Evolutionary conservation across 768 basidiomycete species (phyloP).

Genomic region (Sporobolomyces pararoseus): DNA sequence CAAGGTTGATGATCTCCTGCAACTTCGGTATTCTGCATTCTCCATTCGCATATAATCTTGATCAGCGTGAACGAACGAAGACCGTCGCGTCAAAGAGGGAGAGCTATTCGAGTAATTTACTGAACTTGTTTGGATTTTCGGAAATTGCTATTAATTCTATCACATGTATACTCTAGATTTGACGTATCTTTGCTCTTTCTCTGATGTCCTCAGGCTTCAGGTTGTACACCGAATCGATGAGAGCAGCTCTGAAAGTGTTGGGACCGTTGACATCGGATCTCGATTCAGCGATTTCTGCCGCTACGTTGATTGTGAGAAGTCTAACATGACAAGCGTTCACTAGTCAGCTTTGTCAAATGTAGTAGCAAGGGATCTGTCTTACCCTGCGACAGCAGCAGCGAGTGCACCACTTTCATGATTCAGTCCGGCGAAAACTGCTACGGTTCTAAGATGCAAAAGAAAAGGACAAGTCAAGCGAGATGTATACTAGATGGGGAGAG

Average conservation of each 20-base stretch:
- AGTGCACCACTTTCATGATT: conserved; percentile 51
- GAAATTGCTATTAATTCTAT: too few species aligned
- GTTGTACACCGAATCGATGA: conserved; percentile 61
- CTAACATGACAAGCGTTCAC: neutral
- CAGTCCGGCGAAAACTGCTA: conserved; percentile 63
- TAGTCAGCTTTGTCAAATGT: neutral
- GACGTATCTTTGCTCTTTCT: conserved; percentile 46
- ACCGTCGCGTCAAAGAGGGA: too few species aligned
- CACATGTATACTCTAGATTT: neutral
- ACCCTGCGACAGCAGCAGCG: conserved; percentile 72
- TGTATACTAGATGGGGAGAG: too few species aligned
- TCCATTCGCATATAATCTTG: too few species aligned
- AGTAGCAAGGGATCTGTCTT: conserved; percentile 43
- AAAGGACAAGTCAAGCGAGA: too few species aligned
- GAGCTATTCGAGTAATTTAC: too few species aligned
- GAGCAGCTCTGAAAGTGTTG: conserved; percentile 62
- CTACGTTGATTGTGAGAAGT: conserved; percentile 59
- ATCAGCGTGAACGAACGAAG: too few species aligned
- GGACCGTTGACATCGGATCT: conserved; percentile 59
- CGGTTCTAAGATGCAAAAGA: conserved; percentile 53
- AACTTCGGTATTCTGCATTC: too few species aligned
- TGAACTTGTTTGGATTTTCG: too few species aligned
- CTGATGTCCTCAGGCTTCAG: conserved; percentile 48
- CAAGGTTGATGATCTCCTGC: conserved; percentile 58
- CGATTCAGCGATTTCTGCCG: conserved; percentile 60